Base-by-base conservation (phyloP, 1,284 basidiomycete species). In the Malassezia dermatis region DNA sequence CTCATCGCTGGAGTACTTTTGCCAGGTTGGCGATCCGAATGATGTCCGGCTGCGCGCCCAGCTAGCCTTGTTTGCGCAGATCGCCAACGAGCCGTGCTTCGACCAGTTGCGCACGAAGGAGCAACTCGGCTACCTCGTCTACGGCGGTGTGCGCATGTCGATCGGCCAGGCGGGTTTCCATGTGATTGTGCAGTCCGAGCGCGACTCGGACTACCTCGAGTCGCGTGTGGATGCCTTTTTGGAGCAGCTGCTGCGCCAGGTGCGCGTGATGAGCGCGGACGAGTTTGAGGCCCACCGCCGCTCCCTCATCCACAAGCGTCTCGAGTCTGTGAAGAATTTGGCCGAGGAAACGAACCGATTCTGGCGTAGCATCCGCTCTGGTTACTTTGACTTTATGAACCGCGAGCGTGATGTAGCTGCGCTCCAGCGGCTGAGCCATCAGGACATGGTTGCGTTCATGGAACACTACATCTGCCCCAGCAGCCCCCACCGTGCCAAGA, bases 21-120 rank as follows among this genome's bases (percentile, higher is more conserved):
- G 68, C 28, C 67, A 73, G 55, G 59, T 73, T 1, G 68, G 73
- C 31, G 63, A 62, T 41, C 71, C 67, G 4, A 57, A 45, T 27
- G 63, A 74, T 42, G 58, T 71, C 11, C 17, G 40, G 15, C 35
- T 59, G 24, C 65, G 72, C 4, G 63, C 72, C 3, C 56, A 56
- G n/a, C 63, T 74, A 15, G 59, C 62, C 11, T 58, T 74, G 11
- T 59, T 74, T 27, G 57, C 66, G 4, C 72, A 74, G 61, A 74
- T 74, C 13, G 70, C 67, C 17, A 53, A 63, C 27, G 94, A 98
- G 69, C 91, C 93, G 0, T 82, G 85, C n/a, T 99, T 98, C 77
- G 86, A 94, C 70, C 79, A 85, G 32, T 81, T 99, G 37, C 84
- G 94, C n/a, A 96, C 93, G 2, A 85, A 90, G 75, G 89, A 98